Evolutionary conservation across 345 rosid genomes (phyloP).

Genomic region (Orychophragmus violaceus): DNA sequence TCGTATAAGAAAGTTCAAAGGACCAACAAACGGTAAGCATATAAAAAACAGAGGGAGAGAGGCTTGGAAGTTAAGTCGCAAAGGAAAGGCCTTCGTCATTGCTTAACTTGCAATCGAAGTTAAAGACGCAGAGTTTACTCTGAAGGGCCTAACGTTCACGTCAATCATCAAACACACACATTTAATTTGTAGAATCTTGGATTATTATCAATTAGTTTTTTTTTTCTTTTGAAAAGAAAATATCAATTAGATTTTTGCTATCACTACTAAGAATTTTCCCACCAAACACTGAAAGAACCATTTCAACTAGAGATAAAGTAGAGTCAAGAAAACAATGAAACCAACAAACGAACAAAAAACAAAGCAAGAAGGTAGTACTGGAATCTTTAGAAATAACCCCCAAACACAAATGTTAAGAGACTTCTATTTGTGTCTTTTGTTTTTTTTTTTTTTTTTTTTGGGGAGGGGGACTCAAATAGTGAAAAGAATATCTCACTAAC

Average conservation of each 20-base stretch:
- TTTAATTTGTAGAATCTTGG: constrained; percentile 22
- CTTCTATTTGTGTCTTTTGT: neutral
- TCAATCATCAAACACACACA: constrained; percentile 42
- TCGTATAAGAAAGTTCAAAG: neutral
- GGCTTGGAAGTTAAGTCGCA: constrained; percentile 48
- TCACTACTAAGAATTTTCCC: constrained; percentile 23
- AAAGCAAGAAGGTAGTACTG: neutral
- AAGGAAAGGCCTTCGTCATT: constrained; percentile 32
- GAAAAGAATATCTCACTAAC: neutral
- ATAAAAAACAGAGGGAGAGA: constrained; percentile 1
- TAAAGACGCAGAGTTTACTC: constrained; percentile 9
- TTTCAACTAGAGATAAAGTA: constrained; percentile 48
- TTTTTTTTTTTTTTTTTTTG: neutral
- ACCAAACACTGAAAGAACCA: constrained; percentile 77
- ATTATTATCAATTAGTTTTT: constrained; percentile 26
- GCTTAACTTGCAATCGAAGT: constrained; percentile 82
- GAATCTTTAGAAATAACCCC: constrained; percentile 10
- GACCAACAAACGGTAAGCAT: neutral
- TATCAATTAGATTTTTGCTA: constrained; percentile 28
- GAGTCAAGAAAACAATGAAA: constrained; percentile 19
- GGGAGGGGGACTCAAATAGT: neutral
- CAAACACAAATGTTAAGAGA: constrained; percentile 7
- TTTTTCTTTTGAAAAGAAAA: too few species aligned
- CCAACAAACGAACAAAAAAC: constrained; percentile 6
- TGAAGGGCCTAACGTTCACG: constrained; percentile 55